Conservation (phyloP, 2,329 filamentous ascomycete species). For the Alternaria sp. region DNA sequence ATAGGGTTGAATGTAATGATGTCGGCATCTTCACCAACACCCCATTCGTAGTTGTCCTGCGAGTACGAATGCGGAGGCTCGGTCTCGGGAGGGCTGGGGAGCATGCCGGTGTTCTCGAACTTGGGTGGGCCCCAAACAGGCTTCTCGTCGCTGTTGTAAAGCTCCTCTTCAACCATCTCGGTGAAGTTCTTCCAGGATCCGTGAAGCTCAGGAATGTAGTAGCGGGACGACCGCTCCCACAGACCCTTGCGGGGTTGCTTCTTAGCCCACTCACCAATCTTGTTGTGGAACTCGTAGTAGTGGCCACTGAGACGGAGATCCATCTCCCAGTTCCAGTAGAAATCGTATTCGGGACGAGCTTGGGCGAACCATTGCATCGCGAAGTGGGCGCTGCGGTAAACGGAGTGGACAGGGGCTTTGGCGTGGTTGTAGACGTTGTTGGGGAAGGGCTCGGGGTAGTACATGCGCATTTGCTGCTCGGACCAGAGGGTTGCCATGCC, state of each 20-base stretch:
- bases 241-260: slow-evolving; percentile 74
- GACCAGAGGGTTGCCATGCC: slow-evolving; percentile 93
- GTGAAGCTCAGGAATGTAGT: slow-evolving; percentile 74
- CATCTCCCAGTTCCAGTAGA: slow-evolving; percentile 88
- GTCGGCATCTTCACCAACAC: slow-evolving; percentile 77
- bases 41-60: slow-evolving; percentile 75
- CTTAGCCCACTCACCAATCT: slow-evolving; percentile 69
- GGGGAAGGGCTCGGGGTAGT: slow-evolving; percentile 88
- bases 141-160: slow-evolving; percentile 56
- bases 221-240: slow-evolving; percentile 77
- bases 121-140: slow-evolving; percentile 71
- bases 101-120: slow-evolving; percentile 60
- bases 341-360: slow-evolving; percentile 61
- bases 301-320: slow-evolving; percentile 82
- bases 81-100: slow-evolving; percentile 68
- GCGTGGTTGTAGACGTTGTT: slow-evolving; percentile 72
- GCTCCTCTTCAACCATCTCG: slow-evolving; percentile 67
- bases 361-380: slow-evolving; percentile 62
- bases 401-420: slow-evolving; percentile 77
- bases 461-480: slow-evolving; percentile 87
- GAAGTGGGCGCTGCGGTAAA: slow-evolving; percentile 73
- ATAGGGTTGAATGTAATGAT: slow-evolving; percentile 79
- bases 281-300: slow-evolving; percentile 80
- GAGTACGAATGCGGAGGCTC: slow-evolving; percentile 67
- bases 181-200: slow-evolving; percentile 75